Evolutionary conservation across 805 yeast genomes (phyloP).

Genomic region (Ogataea pini): DNA sequence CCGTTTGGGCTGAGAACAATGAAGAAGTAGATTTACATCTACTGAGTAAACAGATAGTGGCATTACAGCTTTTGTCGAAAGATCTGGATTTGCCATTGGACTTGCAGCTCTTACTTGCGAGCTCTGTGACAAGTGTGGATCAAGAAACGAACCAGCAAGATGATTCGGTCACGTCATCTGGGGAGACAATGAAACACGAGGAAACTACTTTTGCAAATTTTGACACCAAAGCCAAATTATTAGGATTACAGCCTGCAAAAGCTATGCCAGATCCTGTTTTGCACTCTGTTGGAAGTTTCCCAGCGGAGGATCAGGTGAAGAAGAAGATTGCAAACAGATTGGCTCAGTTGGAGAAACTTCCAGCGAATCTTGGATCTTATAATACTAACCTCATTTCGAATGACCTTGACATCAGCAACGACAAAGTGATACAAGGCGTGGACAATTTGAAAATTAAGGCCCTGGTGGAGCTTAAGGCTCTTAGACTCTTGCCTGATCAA

Average conservation of each 20-base stretch:
- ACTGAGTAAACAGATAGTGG: conserved; percentile 59
- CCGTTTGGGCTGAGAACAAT: conserved; percentile 26
- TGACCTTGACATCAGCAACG: conserved; percentile 41
- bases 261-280: conserved; percentile 35
- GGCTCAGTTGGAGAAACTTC: conserved; percentile 61
- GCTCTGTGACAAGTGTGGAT: background rate
- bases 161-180: conserved; percentile 1
- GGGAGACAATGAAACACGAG: background rate
- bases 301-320: conserved; percentile 54
- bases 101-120: conserved; percentile 41
- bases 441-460: conserved; percentile 67
- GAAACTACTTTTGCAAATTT: conserved; percentile 32
- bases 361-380: conserved; percentile 69
- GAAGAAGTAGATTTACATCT: conserved; percentile 45
- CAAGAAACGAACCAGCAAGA: background rate
- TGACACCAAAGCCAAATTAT: conserved; percentile 39
- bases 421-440: conserved; percentile 44
- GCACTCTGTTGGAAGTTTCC: conserved; percentile 49
- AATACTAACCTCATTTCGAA: conserved; percentile 35
- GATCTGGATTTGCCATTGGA: conserved; percentile 64
- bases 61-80: conserved; percentile 62
- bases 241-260: conserved; percentile 40
- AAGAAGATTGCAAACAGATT: conserved; percentile 59
- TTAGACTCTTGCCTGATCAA: conserved; percentile 67
- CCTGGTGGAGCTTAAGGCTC: conserved; percentile 66